Percentiles rank a stretch among this genome's conserved stretches.
These are phyloP conservation scores for Xylaria grammica DNA, from an alignment of 495 filamentous ascomycete species.

Conservation along the genomic window DNA sequence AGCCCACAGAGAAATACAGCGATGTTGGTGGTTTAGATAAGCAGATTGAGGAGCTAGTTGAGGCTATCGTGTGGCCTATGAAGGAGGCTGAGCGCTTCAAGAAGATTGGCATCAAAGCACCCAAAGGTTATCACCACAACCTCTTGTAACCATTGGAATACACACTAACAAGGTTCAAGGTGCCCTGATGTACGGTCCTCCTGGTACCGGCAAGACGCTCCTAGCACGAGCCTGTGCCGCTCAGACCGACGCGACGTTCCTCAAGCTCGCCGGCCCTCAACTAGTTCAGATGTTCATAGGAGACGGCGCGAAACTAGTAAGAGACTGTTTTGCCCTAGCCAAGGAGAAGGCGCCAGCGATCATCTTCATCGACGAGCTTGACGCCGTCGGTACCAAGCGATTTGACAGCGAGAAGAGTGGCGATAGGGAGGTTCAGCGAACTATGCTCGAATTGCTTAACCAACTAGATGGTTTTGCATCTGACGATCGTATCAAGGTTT, in stretches of 20 bases:
- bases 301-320: conserved; percentile 96
- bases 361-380: conserved; percentile 99
- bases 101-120: conserved; percentile 99
- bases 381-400: conserved; percentile 96
- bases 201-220: conserved; percentile 96
- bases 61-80: conserved; percentile 99
- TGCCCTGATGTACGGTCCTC: conserved; percentile 98
- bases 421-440: conserved; percentile 97
- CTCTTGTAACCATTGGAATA: neutral
- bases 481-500: conserved; percentile 98
- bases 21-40: conserved; percentile 98
- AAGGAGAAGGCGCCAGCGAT: conserved; percentile 99
- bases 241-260: conserved; percentile 98
- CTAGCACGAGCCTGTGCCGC: conserved; percentile 96
- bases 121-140: conserved; percentile 73
- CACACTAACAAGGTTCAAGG: conserved; percentile 54
- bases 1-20: conserved; percentile 98
- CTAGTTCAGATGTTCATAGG: conserved; percentile 99
- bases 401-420: conserved; percentile 99
- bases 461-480: conserved; percentile 98
- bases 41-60: conserved; percentile 99
- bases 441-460: conserved; percentile 98
- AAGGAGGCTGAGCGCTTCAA: conserved; percentile 99
- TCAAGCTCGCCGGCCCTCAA: conserved; percentile 97
- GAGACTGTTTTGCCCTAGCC: conserved; percentile 94